Percentiles rank a stretch among this genome's conserved stretches.
These are phyloP conservation scores for Gossypium davidsonii DNA, from an alignment of 441 rosid species.

Conservation along the genomic window DNA sequence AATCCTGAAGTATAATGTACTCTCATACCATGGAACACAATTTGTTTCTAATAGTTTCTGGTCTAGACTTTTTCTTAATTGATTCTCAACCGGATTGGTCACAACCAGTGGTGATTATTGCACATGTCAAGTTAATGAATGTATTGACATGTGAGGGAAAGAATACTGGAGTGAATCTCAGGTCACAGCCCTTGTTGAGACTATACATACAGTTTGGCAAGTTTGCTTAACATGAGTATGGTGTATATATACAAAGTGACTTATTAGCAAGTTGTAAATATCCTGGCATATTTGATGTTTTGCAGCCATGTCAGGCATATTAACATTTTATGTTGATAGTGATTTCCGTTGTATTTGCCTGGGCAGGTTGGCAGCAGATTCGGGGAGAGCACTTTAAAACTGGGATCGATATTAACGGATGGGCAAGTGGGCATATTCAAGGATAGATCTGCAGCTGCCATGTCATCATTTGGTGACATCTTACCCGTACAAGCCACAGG, in stretches of 20 bases:
- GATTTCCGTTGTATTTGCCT: slow-evolving; percentile 7
- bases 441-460: slow-evolving; percentile 92
- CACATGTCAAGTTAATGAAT: neutral
- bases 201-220: neutral
- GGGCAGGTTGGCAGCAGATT: slow-evolving; percentile 94
- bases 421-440: slow-evolving; percentile 97
- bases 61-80: no score
- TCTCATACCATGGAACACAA: neutral
- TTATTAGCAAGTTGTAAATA: neutral
- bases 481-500: slow-evolving; percentile 91
- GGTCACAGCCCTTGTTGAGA: neutral
- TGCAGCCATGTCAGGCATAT: slow-evolving; percentile 7
- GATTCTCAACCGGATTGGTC: neutral
- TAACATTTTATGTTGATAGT: slow-evolving; percentile 1
- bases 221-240: neutral
- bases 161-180: neutral
- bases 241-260: neutral
- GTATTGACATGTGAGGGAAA: neutral
- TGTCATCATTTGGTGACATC: slow-evolving; percentile 95
- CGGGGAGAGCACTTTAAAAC: slow-evolving; percentile 92
- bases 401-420: slow-evolving; percentile 89
- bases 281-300: neutral
- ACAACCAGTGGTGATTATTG: neutral
- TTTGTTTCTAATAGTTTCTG: neutral
- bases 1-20: neutral